A percentile compares a stretch with the other conserved stretches of the same genome.
Evolutionary conservation across 106 monocot genomes (phyloP).

Genomic region (Dioscorea alata): DNA sequence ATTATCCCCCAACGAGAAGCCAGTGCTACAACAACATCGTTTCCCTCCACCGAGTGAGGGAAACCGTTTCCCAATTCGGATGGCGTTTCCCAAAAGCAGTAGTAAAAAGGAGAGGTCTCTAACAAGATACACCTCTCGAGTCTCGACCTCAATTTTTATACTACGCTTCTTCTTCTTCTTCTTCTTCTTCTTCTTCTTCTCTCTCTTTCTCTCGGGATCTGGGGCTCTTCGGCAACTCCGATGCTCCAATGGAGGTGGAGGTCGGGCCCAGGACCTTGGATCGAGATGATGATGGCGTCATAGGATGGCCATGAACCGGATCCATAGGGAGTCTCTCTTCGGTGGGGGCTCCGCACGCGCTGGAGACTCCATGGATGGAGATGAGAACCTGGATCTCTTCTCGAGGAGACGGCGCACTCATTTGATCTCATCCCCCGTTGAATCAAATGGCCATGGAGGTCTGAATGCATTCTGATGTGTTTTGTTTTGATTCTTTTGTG

Average conservation of each 20-base stretch:
- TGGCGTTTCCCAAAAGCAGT: too few relatives aligned
- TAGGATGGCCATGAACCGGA: conserved; percentile 3
- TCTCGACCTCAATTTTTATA: background rate
- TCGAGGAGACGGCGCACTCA: conserved; percentile 1
- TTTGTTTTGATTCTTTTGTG: too few relatives aligned
- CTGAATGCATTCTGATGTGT: too few relatives aligned
- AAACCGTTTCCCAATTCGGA: too few relatives aligned
- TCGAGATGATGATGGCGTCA: background rate
- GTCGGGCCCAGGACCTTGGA: background rate
- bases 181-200: too few relatives aligned
- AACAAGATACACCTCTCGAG: background rate
- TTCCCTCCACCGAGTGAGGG: too few relatives aligned
- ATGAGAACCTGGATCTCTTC: conserved; percentile 19
- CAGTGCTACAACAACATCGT: too few relatives aligned
- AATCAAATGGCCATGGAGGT: background rate
- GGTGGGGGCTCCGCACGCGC: background rate
- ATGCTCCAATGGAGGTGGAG: background rate
- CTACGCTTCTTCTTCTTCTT: too few relatives aligned
- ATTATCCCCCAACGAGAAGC: too few relatives aligned
- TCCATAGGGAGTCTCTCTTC: background rate
- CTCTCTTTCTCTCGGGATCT: background rate
- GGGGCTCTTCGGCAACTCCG: background rate
- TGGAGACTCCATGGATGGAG: background rate
- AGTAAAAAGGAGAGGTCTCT: too few relatives aligned
- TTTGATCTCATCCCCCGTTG: conserved; percentile 2